Percentiles rank a stretch among this genome's conserved stretches.
These are phyloP conservation scores for Chrysoporthe austroafricana DNA, from an alignment of 2,329 filamentous ascomycete genomes.

Conservation along the genomic window DNA sequence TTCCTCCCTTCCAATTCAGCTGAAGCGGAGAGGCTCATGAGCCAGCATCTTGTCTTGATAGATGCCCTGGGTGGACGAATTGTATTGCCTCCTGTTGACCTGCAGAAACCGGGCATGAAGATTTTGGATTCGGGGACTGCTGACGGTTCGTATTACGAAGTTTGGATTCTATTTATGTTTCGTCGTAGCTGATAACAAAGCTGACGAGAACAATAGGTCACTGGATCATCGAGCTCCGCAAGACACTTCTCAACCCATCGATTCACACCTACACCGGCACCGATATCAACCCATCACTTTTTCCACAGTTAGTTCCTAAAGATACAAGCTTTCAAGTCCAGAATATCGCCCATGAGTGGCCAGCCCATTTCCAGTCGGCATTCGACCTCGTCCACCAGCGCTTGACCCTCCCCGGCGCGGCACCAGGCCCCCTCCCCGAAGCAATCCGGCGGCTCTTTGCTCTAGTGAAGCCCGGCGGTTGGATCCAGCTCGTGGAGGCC, in stretches of 20 bases:
- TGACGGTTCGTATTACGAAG: conserved; percentile 4
- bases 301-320: background rate
- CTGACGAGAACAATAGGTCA: too few relatives aligned
- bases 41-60: too few relatives aligned
- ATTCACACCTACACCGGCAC: conserved; percentile 3
- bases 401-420: background rate
- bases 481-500: conserved; percentile 12
- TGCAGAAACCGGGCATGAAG: conserved; percentile 1
- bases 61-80: background rate
- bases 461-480: conserved; percentile 11
- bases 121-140: conserved; percentile 11
- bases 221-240: too few relatives aligned
- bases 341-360: conserved; percentile 4
- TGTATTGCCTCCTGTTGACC: conserved; percentile 6
- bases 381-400: conserved; percentile 7
- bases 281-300: conserved; percentile 9
- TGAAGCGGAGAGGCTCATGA: too few relatives aligned
- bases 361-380: background rate
- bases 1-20: too few relatives aligned
- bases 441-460: background rate
- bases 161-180: background rate
- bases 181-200: too few relatives aligned
- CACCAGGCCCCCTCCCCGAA: background rate
- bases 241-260: too few relatives aligned
- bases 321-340: conserved; percentile 9